These are phyloP conservation scores for Cryoendolithus antarcticus DNA, from an alignment of 2,329 filamentous ascomycete genomes.

Conservation along the genomic window DNA sequence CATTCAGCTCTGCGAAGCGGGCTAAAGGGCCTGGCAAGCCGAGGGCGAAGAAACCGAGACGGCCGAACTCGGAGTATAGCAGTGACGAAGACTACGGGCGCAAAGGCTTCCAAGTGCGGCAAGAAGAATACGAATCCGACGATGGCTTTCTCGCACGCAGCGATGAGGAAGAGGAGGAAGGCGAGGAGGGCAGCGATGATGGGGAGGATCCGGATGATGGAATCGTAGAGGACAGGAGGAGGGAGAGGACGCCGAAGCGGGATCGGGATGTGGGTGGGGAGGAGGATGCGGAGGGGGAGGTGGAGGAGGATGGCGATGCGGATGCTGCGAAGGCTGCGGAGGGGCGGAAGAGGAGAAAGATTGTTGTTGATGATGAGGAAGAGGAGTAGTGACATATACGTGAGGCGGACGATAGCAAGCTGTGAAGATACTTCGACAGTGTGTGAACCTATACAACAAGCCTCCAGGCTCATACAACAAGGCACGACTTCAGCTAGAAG, in stretches of 20 bases:
- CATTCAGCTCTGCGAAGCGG: constrained; percentile 17
- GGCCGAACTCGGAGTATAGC: constrained; percentile 38
- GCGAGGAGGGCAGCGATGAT: constrained; percentile 32
- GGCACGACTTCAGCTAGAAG: too few species aligned
- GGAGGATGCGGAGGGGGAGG: constrained; percentile 12
- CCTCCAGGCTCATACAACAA: too few species aligned
- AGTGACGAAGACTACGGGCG: constrained; percentile 69
- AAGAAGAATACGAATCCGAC: constrained; percentile 67
- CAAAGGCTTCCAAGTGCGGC: constrained; percentile 46
- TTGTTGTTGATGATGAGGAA: constrained; percentile 36
- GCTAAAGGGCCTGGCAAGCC: constrained; percentile 15
- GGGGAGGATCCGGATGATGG: constrained; percentile 39
- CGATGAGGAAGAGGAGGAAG: constrained; percentile 53
- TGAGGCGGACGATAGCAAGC: too few species aligned
- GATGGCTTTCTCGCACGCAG: constrained; percentile 68
- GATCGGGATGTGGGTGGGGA: constrained; percentile 10
- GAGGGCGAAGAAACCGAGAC: constrained; percentile 23
- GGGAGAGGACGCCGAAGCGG: constrained; percentile 16
- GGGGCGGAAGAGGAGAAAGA: constrained; percentile 30
- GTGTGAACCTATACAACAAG: too few species aligned
- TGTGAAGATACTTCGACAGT: too few species aligned
- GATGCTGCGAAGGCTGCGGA: constrained; percentile 20
- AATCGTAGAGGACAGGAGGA: constrained; percentile 14
- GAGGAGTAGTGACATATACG: constrained; percentile 22
- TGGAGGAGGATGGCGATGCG: constrained; percentile 26